Evolutionary conservation across 2,329 filamentous ascomycete genomes (phyloP).

Genomic region (Verticillium zaregamsianum): DNA sequence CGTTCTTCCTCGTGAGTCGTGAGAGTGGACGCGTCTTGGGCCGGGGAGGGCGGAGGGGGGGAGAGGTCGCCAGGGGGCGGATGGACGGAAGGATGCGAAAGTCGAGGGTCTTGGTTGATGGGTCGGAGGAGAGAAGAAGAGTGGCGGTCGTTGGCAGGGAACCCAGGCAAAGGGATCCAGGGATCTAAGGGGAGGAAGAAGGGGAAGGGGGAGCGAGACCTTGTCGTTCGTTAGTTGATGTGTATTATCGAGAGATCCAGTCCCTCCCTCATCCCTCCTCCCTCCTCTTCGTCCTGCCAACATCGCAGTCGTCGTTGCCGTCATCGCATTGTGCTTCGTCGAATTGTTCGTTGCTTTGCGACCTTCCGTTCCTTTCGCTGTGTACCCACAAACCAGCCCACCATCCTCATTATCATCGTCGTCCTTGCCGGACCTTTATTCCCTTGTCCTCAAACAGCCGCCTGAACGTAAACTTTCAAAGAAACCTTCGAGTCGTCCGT

Average conservation of each 20-base stretch:
- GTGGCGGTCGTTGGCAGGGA: background rate
- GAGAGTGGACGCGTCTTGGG: background rate
- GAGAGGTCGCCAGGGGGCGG: background rate
- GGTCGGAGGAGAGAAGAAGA: background rate
- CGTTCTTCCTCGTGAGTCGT: background rate
- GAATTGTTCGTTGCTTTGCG: background rate
- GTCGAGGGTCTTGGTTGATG: background rate
- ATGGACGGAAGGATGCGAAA: background rate
- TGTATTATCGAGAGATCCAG: background rate
- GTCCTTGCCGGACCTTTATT: background rate
- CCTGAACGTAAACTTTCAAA: background rate
- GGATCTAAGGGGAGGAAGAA: background rate
- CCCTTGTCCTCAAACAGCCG: background rate
- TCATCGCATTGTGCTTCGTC: background rate
- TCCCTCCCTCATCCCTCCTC: background rate
- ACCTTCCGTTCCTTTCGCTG: background rate
- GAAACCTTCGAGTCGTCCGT: background rate
- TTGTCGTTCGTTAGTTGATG: background rate
- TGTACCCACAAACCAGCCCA: background rate
- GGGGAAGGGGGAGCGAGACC: background rate
- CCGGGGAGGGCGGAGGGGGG: background rate
- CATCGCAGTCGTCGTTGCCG: background rate
- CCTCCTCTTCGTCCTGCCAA: background rate
- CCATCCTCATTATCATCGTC: background rate
- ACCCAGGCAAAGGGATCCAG: background rate